phyloP scores from a whole-genome alignment of 2,329 filamentous ascomycete genomes.

The Neopestalotiopsis clavispora region DNA sequence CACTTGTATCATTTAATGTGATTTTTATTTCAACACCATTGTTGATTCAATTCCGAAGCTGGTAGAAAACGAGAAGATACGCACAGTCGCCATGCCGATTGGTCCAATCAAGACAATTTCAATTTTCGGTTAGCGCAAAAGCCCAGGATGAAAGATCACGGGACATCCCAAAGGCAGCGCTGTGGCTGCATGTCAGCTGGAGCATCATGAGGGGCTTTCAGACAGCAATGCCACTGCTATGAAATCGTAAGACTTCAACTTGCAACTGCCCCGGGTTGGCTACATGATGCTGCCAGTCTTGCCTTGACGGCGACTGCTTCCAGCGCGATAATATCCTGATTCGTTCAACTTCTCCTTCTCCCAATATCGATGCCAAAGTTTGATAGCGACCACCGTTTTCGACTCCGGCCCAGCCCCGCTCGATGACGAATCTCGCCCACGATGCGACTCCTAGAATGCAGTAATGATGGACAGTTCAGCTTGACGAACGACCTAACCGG shows the following conservation, averaged over 20 bases:
- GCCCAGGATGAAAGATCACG: background rate
- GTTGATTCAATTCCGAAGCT: background rate
- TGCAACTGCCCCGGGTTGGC: background rate
- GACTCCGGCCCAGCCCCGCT: background rate
- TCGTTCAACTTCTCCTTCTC: background rate
- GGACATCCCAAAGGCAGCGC: background rate
- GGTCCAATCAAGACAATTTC: background rate
- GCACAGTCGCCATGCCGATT: background rate
- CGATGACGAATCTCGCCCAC: conserved; percentile 1
- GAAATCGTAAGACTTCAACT: background rate
- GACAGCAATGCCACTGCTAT: background rate
- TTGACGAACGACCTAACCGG: background rate
- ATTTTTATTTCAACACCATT: background rate
- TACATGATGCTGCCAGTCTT: background rate
- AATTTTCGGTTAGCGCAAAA: background rate
- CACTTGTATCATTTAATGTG: background rate
- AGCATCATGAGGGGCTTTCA: background rate
- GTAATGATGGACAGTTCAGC: background rate
- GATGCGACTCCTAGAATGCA: conserved; percentile 3
- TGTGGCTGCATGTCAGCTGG: background rate
- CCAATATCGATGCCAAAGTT: background rate
- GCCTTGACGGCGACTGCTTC: background rate
- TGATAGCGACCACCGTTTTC: background rate
- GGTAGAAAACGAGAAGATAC: background rate
- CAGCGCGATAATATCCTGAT: background rate